Evolutionary conservation across 345 rosid species (phyloP), one percentile per base, ranked within the genome.

Genomic region (Crucihimalaya himalaica): DNA sequence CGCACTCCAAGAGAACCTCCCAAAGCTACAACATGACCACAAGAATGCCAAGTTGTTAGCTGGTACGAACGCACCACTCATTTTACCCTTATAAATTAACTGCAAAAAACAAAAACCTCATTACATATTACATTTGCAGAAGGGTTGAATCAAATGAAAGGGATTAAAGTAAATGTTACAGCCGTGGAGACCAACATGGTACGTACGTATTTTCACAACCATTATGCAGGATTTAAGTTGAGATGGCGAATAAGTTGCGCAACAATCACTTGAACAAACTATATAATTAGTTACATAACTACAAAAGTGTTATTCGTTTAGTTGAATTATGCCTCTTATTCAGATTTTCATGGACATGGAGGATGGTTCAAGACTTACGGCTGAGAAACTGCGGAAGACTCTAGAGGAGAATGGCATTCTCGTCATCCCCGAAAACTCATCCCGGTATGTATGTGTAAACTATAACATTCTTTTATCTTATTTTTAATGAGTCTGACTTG

Each of bases 121-220:
- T 35, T 23, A 65, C 4, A 4, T 64, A 27, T 10, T 19, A 27
- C 9, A 48, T 47, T 63, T 37, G 32, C 84, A 89, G 97, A 92
- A 78, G 97, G 93, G 21, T 71, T 92, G 76, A 86, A 86, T 73
- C 81, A 81, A 66, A 83, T 92, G n/a, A 86, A 86, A 79, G 99
- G 96, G 69, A 77, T 95, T 35, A 83, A 15, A 59, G 86, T 85
- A 53, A 83, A 92, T 68, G 77, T 80, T 53, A 81, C 81, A 62
- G 82, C 92, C 1, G 89, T 90, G 68, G 94, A 92, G 78, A 95
- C 97, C 52, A 92, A 95, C 76, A 86, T 95, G 29, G 97, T 95
- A 86, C 75, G 70, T 63, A 45, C 74, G 65, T 63, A 34, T 51
- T 50, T 16, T 37, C 27, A 59, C 34, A 54, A 27, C 37, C 42